These are phyloP conservation scores for Fusarium nisikadoi DNA, from an alignment of 2,329 filamentous ascomycete species.

Conservation along the genomic window DNA sequence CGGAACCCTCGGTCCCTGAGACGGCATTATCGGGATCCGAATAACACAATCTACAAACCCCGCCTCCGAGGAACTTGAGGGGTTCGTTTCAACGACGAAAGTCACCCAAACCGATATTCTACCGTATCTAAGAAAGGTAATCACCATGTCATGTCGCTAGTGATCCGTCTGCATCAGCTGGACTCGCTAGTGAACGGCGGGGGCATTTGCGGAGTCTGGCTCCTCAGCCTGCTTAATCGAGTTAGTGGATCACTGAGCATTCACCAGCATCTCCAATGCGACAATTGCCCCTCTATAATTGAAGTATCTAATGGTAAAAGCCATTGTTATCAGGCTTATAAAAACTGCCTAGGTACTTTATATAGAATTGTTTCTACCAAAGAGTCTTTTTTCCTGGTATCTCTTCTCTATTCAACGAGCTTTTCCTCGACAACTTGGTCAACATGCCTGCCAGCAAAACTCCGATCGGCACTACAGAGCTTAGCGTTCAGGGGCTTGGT, in stretches of 20 bases:
- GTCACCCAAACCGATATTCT: too few species aligned
- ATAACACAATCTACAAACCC: background rate
- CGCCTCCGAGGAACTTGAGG: background rate
- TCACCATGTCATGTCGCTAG: too few species aligned
- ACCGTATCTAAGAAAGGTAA: background rate
- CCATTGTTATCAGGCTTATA: background rate
- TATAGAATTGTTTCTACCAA: too few species aligned
- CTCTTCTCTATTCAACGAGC: background rate
- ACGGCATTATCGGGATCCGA: background rate
- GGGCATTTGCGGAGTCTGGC: background rate
- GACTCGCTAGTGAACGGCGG: background rate
- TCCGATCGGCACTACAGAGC: background rate
- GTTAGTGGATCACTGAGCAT: background rate
- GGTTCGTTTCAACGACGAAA: background rate
- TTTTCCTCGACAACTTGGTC: background rate
- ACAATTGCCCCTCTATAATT: background rate
- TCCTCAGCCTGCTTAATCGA: background rate
- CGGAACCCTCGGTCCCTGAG: background rate
- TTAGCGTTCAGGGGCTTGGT: background rate
- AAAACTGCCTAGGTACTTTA: background rate
- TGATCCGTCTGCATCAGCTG: background rate
- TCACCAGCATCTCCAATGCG: background rate
- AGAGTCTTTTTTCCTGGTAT: background rate
- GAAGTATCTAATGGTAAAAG: accelerated
- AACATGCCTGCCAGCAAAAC: background rate